These are phyloP conservation scores for Phoenix dactylifera DNA, from an alignment of 176 grass and related monocot species.

Conservation along the genomic window DNA sequence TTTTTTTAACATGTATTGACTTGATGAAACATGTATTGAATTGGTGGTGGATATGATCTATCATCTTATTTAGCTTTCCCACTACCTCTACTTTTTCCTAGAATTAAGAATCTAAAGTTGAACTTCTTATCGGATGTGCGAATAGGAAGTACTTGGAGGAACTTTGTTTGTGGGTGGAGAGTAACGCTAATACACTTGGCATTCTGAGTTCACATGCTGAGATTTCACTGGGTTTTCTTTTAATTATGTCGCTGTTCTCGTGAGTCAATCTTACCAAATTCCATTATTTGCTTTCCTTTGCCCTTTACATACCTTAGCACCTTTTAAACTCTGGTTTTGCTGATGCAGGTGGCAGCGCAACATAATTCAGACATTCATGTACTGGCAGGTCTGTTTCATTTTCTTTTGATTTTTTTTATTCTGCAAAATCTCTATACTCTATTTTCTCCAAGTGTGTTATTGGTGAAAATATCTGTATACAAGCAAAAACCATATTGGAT, in stretches of 20 bases:
- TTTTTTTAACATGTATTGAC: too few relatives aligned
- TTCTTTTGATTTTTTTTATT: not conserved
- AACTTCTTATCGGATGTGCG: slow-evolving; percentile 15
- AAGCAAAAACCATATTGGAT: too few relatives aligned
- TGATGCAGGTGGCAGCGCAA: slow-evolving; percentile 72
- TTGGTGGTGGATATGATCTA: too few relatives aligned
- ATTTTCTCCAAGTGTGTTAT: too few relatives aligned
- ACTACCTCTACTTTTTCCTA: too few relatives aligned
- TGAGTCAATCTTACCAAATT: slow-evolving; percentile 43
- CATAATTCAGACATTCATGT: slow-evolving; percentile 94
- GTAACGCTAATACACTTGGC: slow-evolving; percentile 50
- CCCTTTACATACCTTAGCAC: not conserved
- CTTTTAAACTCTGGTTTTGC: slow-evolving; percentile 19
- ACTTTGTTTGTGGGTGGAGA: slow-evolving; percentile 70
- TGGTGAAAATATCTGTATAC: not conserved
- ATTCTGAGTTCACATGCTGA: slow-evolving; percentile 78
- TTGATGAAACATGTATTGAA: too few relatives aligned
- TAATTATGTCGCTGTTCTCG: slow-evolving; percentile 84
- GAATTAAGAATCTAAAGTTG: too few relatives aligned
- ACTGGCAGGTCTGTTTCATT: slow-evolving; percentile 81
- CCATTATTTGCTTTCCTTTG: slow-evolving; percentile 4
- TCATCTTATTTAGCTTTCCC: too few relatives aligned
- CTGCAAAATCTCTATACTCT: not conserved
- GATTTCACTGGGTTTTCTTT: slow-evolving; percentile 80
- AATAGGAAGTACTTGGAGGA: slow-evolving; percentile 88